Percentiles rank a stretch among this genome's conserved stretches.
Conservation (phyloP, 2,329 filamentous ascomycete species). For the Xylariaceae sp. region DNA sequence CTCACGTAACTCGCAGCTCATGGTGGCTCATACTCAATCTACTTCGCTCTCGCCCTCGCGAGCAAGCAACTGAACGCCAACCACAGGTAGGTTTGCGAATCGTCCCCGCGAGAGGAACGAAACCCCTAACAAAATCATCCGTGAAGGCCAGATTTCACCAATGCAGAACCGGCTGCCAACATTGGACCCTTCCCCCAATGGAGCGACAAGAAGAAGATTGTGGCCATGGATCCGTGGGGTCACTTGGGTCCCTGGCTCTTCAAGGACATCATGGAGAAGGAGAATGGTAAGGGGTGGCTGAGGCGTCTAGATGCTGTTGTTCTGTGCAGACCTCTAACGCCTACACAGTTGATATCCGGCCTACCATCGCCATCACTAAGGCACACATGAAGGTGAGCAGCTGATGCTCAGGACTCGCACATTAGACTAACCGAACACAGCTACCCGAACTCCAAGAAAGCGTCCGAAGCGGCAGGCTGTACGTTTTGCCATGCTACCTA, state of each 20-base stretch:
- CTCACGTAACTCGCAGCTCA: no score
- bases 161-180: constrained; percentile 85
- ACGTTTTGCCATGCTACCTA: constrained; percentile 16
- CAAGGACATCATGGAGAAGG: constrained; percentile 67
- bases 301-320: no score
- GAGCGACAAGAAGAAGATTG: constrained; percentile 87
- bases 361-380: constrained; percentile 85
- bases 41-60: constrained; percentile 87
- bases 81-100: constrained; percentile 47
- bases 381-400: constrained; percentile 72
- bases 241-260: constrained; percentile 81
- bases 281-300: constrained; percentile 51
- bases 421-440: constrained; percentile 23
- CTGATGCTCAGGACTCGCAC: not conserved
- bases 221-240: constrained; percentile 92
- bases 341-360: constrained; percentile 66
- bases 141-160: constrained; percentile 54
- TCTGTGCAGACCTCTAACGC: no score
- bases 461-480: constrained; percentile 70
- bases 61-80: constrained; percentile 80
- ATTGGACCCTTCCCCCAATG: constrained; percentile 88
- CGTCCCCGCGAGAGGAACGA: not conserved
- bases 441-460: constrained; percentile 90
- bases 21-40: constrained; percentile 93
- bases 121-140: constrained; percentile 6